Base-by-base conservation (phyloP, 2,329 filamentous ascomycete species). In the Diatrype stigma region DNA sequence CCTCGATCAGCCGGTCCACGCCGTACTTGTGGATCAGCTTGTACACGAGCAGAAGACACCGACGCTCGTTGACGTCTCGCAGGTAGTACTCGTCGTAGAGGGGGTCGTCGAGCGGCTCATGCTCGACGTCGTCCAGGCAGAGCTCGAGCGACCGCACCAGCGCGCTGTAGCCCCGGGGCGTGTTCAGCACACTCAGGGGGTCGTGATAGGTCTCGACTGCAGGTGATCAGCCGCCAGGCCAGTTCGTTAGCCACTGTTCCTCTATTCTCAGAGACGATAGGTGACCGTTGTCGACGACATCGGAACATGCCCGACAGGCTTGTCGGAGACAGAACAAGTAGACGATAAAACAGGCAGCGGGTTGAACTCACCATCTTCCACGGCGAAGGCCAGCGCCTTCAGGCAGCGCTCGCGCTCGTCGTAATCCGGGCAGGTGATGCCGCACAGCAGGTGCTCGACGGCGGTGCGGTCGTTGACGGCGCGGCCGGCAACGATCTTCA, bases 51-150 rank as follows among this genome's bases (percentile, higher is more conserved):
- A 80, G 74, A 45, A 86, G 74, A 52, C 79, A 82, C 22, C 82
- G 74, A 58, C 80, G 78, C 64, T 86, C 84, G 44, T 77, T 71
- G 64, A 81, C 78, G 60, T 86, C 82, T 50, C 83, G 80, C 16
- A 86, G 70, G 50, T 76, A 74, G 62, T 82, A 86, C 59, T 85
- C 84, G 59, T 86, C 83, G 72, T 78, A 86, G 50, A 79, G 71
- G 14, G 72, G 71, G 61, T 84, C 76, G 50, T 76, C 71, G 28
- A 85, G 76, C 19, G 69, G 70, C 17, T 78, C 78, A 46, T 76
- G 75, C 46, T 75, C 68, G 28, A 69, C 69, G 45, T 82, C 79
- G 17, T 68, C 64, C 7, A 83, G 65, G 55, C 78, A 77, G 28
- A 83, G 67, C 61, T 85, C 80, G 6, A 86, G 71, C 2, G 78